Evolutionary conservation across 169 alveolate genomes (phyloP), one percentile per base, ranked within the genome.

Genomic region (Babesia caballi): DNA sequence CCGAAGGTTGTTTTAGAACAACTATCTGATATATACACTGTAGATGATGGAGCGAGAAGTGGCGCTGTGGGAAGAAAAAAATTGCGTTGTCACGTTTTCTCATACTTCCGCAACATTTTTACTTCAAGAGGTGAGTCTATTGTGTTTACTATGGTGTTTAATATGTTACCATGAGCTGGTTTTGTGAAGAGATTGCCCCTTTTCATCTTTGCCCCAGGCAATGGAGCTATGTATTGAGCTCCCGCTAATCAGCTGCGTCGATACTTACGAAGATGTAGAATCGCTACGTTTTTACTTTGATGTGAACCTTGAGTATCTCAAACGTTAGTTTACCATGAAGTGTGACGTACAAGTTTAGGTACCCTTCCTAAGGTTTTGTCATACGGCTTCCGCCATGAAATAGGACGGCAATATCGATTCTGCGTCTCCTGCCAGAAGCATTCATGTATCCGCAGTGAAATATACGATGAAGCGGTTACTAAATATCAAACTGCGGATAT

Each of bases 181-280:
- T 44, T 15, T 14, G 25, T 15, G 4, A 17, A 8, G 19, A 3
- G n/a, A n/a, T n/a, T n/a, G 8, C 19, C 11, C 11, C 11, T 4
- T 44, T 14, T 19, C 30, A 46, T 8, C 7, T 1, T 6, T 46
- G 3, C 11, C 7, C n/a, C 49, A 44, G 63, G 50, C 73, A 35
- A 11, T 49, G 28, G 47, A 63, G n/a, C 15, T 36, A 9, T 47
- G 25, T 8, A 47, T 63, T 9, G 63, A 63, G 25, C 38, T 63
- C 3, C 73, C 73, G 50, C 41, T 63, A 44, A 63, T 63, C 28
- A 63, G 73, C 49, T 63, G 73, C 21, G 46, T 63, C 35, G 73
- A 63, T 32, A 14, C 28, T 2, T 44, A 63, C 28, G 60, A 63
- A 4, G 30, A 63, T 4, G 33, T 0, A 6, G 30, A 63, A 1